Conservation (phyloP, 176 grass and related monocot genomes). For the Tillandsia fasciculata region DNA sequence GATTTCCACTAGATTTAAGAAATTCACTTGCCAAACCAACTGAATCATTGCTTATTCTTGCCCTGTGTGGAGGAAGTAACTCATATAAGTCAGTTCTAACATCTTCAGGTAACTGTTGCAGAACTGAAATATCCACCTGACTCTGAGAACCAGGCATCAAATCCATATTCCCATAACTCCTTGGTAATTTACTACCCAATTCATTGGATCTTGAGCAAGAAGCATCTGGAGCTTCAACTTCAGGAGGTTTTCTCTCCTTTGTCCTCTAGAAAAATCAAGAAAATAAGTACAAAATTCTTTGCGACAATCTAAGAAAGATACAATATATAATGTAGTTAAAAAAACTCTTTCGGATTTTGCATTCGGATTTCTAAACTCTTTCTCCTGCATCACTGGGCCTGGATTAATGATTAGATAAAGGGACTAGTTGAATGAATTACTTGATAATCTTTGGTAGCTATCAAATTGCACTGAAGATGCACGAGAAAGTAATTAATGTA, state of each 20-base stretch:
- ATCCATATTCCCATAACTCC: constrained; percentile 26
- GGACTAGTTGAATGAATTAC: too few species aligned
- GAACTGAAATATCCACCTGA: constrained; percentile 53
- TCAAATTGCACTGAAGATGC: too few species aligned
- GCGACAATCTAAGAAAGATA: constrained; percentile 20
- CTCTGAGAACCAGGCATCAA: constrained; percentile 67
- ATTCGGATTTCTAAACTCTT: too few species aligned
- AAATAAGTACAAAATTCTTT: constrained; percentile 12
- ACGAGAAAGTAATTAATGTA: too few species aligned
- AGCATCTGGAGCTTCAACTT: constrained; percentile 30
- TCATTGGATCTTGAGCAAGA: constrained; percentile 41
- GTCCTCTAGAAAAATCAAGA: constrained; percentile 18
- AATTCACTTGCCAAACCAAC: constrained; percentile 23
- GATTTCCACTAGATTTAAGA: constrained; percentile 4
- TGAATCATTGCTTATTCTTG: constrained; percentile 25
- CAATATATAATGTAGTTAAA: neutral
- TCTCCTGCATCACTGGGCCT: too few species aligned
- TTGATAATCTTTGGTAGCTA: too few species aligned
- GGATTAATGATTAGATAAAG: too few species aligned
- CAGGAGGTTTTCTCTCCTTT: constrained; percentile 14
- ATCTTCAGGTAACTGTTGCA: constrained; percentile 66
- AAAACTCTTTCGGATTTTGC: too few species aligned
- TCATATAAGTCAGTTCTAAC: constrained; percentile 55
- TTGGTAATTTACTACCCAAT: constrained; percentile 11
- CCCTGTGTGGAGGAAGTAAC: constrained; percentile 44